phyloP scores from a whole-genome alignment of 768 basidiomycete species.

The Trametes cubensis region DNA sequence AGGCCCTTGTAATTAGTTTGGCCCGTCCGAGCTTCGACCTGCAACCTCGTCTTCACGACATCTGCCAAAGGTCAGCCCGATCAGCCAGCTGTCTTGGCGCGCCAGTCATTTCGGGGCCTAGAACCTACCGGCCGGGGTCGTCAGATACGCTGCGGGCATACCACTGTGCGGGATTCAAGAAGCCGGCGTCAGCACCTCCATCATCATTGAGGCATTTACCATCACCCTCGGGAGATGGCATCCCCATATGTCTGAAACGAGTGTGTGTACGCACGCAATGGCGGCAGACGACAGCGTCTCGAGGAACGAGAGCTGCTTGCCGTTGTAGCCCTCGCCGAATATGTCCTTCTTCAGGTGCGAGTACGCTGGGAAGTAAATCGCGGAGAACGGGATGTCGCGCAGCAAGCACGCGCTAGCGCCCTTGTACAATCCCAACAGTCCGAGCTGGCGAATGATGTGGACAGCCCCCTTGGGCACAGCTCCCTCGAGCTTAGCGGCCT shows the following conservation, averaged over 20 bases:
- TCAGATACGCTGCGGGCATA: slow-evolving; percentile 96
- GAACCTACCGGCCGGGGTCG: slow-evolving; percentile 80
- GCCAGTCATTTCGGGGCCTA: slow-evolving; percentile 14
- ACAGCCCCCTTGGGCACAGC: slow-evolving; percentile 80
- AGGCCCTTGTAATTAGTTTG: slow-evolving; percentile 92
- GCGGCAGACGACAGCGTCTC: slow-evolving; percentile 86
- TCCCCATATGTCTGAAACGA: slow-evolving; percentile 19
- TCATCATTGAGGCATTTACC: slow-evolving; percentile 16
- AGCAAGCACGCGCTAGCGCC: slow-evolving; percentile 92
- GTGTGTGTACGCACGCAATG: slow-evolving; percentile 61
- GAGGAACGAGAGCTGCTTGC: slow-evolving; percentile 87
- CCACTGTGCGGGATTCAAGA: slow-evolving; percentile 57
- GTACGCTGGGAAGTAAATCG: slow-evolving; percentile 89
- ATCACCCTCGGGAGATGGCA: slow-evolving; percentile 14
- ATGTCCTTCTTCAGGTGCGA: slow-evolving; percentile 90
- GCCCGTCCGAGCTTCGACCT: slow-evolving; percentile 90
- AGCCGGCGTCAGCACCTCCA: slow-evolving; percentile 17
- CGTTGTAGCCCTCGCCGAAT: slow-evolving; percentile 94
- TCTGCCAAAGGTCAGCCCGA: slow-evolving; percentile 49
- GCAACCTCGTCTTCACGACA: slow-evolving; percentile 96
- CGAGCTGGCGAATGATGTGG: slow-evolving; percentile 92
- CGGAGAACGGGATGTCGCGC: slow-evolving; percentile 97
- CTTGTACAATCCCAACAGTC: slow-evolving; percentile 89
- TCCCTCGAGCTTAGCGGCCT: slow-evolving; percentile 86
- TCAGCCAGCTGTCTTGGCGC: slow-evolving; percentile 28